phyloP scores from a whole-genome alignment of 2,329 filamentous ascomycete species.

The Colletotrichum ledebouriae region DNA sequence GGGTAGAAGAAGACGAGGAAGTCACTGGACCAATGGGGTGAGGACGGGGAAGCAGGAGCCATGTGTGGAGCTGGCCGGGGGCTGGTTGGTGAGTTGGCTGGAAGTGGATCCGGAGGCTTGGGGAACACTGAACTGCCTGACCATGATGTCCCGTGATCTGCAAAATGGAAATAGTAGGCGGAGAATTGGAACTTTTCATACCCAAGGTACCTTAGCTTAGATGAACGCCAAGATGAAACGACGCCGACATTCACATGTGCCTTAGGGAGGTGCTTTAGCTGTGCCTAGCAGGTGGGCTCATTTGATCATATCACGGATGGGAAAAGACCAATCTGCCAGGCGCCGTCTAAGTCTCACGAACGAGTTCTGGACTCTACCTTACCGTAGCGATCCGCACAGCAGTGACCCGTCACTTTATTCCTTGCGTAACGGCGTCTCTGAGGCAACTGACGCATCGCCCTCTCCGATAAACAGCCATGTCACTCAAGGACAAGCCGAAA shows the following conservation, averaged over 20 bases:
- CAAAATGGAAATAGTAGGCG: background rate
- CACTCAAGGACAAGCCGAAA: background rate
- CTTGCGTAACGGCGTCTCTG: background rate
- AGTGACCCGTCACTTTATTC: slow-evolving; percentile 4
- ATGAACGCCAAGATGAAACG: slow-evolving; percentile 1
- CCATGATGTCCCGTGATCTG: slow-evolving; percentile 11
- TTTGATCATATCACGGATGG: background rate
- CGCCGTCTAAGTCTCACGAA: background rate
- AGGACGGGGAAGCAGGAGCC: slow-evolving; percentile 30
- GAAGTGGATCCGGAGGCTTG: background rate
- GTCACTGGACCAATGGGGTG: slow-evolving; percentile 1
- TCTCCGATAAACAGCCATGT: background rate
- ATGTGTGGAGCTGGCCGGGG: slow-evolving; percentile 3
- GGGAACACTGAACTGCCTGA: too few species aligned
- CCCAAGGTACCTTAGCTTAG: too few species aligned
- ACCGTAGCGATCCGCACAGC: background rate
- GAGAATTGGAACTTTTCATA: too few species aligned
- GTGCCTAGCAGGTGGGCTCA: background rate
- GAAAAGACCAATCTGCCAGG: background rate
- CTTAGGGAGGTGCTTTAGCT: too few species aligned
- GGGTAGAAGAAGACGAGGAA: too few species aligned
- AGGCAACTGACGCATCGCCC: background rate
- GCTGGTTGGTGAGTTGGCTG: background rate
- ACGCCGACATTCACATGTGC: slow-evolving; percentile 9
- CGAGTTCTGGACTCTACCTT: background rate